phyloP scores from a whole-genome alignment of 1,139 yeast species.

The Kurtzmaniella quercitrusa region DNA sequence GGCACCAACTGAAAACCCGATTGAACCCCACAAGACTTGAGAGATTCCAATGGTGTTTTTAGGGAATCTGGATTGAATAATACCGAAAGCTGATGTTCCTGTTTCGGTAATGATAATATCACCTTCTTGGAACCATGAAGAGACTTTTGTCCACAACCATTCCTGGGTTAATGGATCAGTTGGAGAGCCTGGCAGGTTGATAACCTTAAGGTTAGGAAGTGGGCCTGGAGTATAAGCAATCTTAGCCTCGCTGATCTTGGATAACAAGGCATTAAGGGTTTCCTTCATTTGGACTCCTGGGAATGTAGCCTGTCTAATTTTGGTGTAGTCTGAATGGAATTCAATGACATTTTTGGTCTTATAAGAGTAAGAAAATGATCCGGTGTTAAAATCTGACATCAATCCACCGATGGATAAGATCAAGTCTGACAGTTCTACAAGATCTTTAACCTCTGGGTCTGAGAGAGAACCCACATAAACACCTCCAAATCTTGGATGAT shows the following conservation, averaged over 20 bases:
- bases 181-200: constrained; percentile 10
- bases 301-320: constrained; percentile 30
- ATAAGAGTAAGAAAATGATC: constrained; percentile 35
- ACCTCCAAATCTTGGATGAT: constrained; percentile 25
- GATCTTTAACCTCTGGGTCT: constrained; percentile 25
- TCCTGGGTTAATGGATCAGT: constrained; percentile 22
- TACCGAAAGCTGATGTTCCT: constrained; percentile 41
- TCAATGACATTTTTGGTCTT: constrained; percentile 34
- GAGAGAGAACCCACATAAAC: constrained; percentile 31
- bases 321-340: constrained; percentile 37
- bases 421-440: constrained; percentile 28
- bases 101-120: constrained; percentile 36
- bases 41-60: constrained; percentile 33
- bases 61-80: constrained; percentile 34
- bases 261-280: constrained; percentile 18
- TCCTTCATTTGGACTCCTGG: constrained; percentile 36
- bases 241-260: constrained; percentile 13
- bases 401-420: constrained; percentile 32
- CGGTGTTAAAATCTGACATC: constrained; percentile 38
- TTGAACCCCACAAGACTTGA: constrained; percentile 33
- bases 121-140: constrained; percentile 31
- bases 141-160: constrained; percentile 32
- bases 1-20: constrained; percentile 30
- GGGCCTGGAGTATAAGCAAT: constrained; percentile 14
- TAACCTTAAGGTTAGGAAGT: constrained; percentile 12